Base-by-base conservation (phyloP, 306 rosid genomes). In the Dalbergia oliveri region DNA sequence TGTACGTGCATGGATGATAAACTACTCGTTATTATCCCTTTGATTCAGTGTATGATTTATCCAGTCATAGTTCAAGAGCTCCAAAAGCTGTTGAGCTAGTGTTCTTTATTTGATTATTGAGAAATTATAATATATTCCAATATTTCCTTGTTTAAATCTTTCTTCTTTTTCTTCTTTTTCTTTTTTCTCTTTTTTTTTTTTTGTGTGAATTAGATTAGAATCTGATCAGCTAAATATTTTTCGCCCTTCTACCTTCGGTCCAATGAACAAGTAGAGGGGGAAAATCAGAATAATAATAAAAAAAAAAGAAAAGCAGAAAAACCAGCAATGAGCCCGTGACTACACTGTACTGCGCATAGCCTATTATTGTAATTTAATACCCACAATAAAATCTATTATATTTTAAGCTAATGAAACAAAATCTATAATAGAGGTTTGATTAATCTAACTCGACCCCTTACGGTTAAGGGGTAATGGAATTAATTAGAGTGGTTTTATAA, bases 1-100 rank as follows among this genome's bases (percentile, higher is more conserved):
- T 72, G 72, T 66, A 72, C 39, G 59, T 62, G 72, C 73, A 26
- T 75, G 83, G 73, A 67, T 7, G 47, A 12, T 66, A 69, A 54
- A 63, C 87, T 39, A 9, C 84, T 84, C 16, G 76, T 75, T 79
- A 62, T 69, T 66, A n/a, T 50, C 57, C 43, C 51, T 76, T 76
- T 31, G 5, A 11, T 58, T 26, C 34, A 9, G 10, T 68, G 65
- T 78, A 23, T 56, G 66, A 41, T 79, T 63, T 63, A 8, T 47
- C 37, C 33, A 18, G 1, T 69, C 9, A 51, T 5, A 9, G 53
- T 68, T 64, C 31, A 51, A 43, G 47, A 73, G 81, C 67, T 19
- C 34, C 51, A 21, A 66, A 79, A 49, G 10, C 56, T 79, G 31
- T 57, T 37, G 44, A 39, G 61, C 43, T 57, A n/a, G 76, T 69